A percentile compares a stretch with the other conserved stretches of the same genome.
phyloP scores from a whole-genome alignment of 495 filamentous ascomycete species.

The Tuber calosporum region DNA sequence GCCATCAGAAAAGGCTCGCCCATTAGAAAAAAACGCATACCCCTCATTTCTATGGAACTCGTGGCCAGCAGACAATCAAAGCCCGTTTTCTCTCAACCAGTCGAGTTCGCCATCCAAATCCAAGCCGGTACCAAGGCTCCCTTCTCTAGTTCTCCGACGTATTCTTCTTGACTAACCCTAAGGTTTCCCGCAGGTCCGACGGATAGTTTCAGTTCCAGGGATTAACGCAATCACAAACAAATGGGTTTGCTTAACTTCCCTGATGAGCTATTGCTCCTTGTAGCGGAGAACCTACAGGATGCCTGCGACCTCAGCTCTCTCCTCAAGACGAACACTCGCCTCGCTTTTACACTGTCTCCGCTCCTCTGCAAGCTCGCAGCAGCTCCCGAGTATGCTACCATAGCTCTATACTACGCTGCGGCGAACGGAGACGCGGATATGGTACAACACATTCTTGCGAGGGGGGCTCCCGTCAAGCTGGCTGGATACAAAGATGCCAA shows the following conservation, averaged over 20 bases:
- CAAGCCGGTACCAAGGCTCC: not conserved
- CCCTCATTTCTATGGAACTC: not conserved
- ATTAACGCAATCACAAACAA: not conserved
- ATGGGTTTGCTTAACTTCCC: constrained; percentile 21
- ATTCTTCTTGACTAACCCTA: not conserved
- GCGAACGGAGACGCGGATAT: constrained; percentile 22
- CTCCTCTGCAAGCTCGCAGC: constrained; percentile 25
- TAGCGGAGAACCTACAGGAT: constrained; percentile 11
- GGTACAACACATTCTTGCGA: constrained; percentile 18
- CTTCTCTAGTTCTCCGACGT: not conserved
- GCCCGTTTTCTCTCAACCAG: not conserved
- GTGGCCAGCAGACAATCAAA: not conserved
- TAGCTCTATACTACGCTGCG: constrained; percentile 22
- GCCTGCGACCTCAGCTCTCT: constrained; percentile 19
- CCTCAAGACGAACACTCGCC: constrained; percentile 22
- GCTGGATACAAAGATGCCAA: constrained; percentile 1
- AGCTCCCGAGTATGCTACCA: constrained; percentile 21
- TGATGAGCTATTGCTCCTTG: constrained; percentile 24
- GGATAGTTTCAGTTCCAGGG: constrained; percentile 3
- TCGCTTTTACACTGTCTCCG: constrained; percentile 22
- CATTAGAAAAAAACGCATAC: not conserved
- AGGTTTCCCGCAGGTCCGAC: not conserved
- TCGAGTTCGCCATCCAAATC: constrained; percentile 2
- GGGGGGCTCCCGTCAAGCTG: constrained; percentile 15
- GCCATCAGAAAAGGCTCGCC: not conserved